Conservation (phyloP, 2,329 filamentous ascomycete species). For the Fusarium pseudonygamai region DNA sequence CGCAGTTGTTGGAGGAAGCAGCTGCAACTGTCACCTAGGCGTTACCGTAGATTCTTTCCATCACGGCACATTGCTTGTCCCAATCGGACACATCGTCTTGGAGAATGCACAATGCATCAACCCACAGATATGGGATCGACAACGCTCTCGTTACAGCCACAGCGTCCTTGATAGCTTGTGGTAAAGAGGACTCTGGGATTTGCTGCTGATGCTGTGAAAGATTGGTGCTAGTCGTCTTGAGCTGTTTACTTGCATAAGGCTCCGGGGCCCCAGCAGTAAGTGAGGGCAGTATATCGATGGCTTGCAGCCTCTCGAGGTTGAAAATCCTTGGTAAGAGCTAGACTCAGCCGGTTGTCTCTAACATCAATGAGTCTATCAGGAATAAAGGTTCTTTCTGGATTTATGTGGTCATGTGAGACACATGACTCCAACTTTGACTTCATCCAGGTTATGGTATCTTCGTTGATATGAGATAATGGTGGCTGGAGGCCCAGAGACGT, state of each 20-base stretch:
- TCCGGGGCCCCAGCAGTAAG: background rate
- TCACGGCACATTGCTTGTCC: too few relatives aligned
- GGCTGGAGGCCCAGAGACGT: accelerated
- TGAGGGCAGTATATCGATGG: accelerated
- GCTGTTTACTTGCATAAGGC: background rate
- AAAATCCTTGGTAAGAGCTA: accelerated
- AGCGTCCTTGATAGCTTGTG: too few relatives aligned
- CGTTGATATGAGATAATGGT: accelerated
- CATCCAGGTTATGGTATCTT: accelerated
- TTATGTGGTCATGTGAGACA: accelerated
- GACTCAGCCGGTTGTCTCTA: accelerated
- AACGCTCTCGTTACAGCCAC: too few relatives aligned
- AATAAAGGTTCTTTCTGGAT: accelerated
- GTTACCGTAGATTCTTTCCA: too few relatives aligned
- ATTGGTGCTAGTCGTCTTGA: accelerated
- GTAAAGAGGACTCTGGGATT: background rate
- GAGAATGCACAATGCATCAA: too few relatives aligned
- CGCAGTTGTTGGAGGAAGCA: accelerated
- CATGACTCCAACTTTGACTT: accelerated
- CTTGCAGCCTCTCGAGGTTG: accelerated
- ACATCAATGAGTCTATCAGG: background rate
- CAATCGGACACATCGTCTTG: too few relatives aligned
- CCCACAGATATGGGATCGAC: too few relatives aligned
- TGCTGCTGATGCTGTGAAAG: accelerated
- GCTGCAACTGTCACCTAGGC: too few relatives aligned